Percentiles rank a stretch among this genome's conserved stretches.
Conservation (phyloP, 129 eudicot genomes). For the Glebionis coronaria region DNA sequence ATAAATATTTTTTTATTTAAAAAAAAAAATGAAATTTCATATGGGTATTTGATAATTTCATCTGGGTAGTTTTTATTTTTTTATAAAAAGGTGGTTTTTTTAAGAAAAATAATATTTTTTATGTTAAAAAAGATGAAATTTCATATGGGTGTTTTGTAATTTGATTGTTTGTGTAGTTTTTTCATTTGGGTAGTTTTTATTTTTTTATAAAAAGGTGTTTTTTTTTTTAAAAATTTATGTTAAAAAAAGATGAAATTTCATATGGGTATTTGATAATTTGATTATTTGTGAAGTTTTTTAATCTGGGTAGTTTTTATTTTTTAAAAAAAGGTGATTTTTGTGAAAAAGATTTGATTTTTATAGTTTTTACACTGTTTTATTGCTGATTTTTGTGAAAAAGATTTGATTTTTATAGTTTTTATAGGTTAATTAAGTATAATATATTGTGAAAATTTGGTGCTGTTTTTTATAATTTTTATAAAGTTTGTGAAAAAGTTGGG, state of each 20-base stretch:
- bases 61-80: slow-evolving; percentile 16
- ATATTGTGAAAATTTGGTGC: slow-evolving; percentile 9
- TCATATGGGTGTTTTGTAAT: slow-evolving; percentile 23
- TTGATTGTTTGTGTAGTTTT: slow-evolving; percentile 21
- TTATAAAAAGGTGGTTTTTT: slow-evolving; percentile 8
- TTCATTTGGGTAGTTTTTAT: slow-evolving; percentile 21
- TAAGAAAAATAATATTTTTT: too few relatives aligned
- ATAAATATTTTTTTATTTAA: neutral
- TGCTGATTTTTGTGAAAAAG: slow-evolving; percentile 24
- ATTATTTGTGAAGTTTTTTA: slow-evolving; percentile 13
- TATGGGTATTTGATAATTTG: slow-evolving; percentile 27
- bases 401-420: slow-evolving; percentile 6
- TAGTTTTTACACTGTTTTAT: slow-evolving; percentile 28
- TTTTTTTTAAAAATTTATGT: slow-evolving; percentile 1
- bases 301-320: slow-evolving; percentile 17
- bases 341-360: slow-evolving; percentile 23
- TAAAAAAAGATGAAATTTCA: slow-evolving; percentile 14
- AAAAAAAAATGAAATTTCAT: slow-evolving; percentile 17
- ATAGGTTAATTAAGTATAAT: too few relatives aligned
- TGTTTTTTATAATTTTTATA: neutral
- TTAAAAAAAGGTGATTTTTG: slow-evolving; percentile 12
- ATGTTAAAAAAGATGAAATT: slow-evolving; percentile 14
- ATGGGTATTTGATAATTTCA: slow-evolving; percentile 22
- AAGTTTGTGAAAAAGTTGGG: slow-evolving; percentile 13
- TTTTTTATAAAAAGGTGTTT: too few relatives aligned